Base-by-base conservation (phyloP, 768 basidiomycete genomes). In the Trametes coccinea region DNA sequence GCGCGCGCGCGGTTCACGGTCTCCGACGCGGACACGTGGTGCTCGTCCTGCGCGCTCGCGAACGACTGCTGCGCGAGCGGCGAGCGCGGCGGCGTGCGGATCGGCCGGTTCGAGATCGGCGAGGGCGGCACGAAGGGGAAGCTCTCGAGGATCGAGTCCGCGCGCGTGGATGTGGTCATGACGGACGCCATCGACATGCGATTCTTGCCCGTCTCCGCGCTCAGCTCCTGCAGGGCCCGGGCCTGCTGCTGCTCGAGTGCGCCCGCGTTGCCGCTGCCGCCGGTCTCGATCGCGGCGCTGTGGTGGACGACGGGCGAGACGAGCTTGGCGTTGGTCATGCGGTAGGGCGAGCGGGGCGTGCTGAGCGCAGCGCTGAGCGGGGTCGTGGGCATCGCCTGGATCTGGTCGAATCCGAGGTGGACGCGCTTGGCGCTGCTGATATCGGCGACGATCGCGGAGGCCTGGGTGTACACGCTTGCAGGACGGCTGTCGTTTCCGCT, bases 71-170 rank as follows among this genome's bases (percentile, higher is more conserved):
- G 84, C 30, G 75, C 79, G 17, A 89, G 77, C 7, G 91, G 90
- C 9, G 90, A 92, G 59, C 85, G 84, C 40, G 88, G 88, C 5
- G 89, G 89, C 3, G 89, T 86, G 62, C 90, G 80, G 67, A 86
- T 77, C 9, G 90, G 91, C 55, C 88, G 80, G 66, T 90, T 85
- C n/a, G 90, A 92, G 61, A 93, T 92, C 5, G 92, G 92, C 7
- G 91, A 92, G 1, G 92, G 92, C 27, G 92, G 92, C 8, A 94
- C 91, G 71, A 94, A 93, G 39, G 90, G 90, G 80, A 94, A 94
- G 13, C 85, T 87, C 73, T 92, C 92, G 30, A 93, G 80, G 66
- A 93, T 91, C 3, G 91, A 93, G 70, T 93, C 91, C 30, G 90
- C 89, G 51, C 83, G 82, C 2, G 88, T 88, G 9, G 89, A 89